Evolutionary conservation across 495 filamentous ascomycete genomes (phyloP).

Genomic region (Talaromyces borbonicus): DNA sequence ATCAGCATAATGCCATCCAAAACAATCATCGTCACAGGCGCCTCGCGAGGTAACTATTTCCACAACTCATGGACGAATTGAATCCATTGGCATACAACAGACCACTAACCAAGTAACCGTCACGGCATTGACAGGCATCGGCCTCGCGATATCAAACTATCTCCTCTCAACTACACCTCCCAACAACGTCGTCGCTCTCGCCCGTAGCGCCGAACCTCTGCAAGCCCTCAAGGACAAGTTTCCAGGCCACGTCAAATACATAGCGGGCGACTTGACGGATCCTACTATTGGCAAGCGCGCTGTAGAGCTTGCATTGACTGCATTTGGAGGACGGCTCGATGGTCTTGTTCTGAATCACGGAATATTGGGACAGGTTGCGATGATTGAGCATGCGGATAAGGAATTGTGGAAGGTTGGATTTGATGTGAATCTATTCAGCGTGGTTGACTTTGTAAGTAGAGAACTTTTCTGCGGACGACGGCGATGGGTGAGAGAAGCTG

Average conservation of each 20-base stretch:
- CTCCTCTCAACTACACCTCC: conserved; percentile 50
- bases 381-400: conserved; percentile 49
- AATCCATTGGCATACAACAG: conserved; percentile 4
- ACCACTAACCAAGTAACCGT: no score
- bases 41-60: conserved; percentile 43
- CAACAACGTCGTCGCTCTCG: conserved; percentile 67
- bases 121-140: conserved; percentile 56
- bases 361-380: conserved; percentile 65
- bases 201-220: conserved; percentile 58
- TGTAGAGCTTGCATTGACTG: conserved; percentile 49
- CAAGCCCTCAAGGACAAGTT: conserved; percentile 56
- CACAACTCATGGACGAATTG: background rate
- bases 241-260: conserved; percentile 53
- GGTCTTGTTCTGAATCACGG: conserved; percentile 85
- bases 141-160: conserved; percentile 63
- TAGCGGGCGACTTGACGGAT: conserved; percentile 70
- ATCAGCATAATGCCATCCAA: conserved; percentile 31
- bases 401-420: conserved; percentile 70
- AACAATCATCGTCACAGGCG: conserved; percentile 55
- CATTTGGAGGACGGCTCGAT: conserved; percentile 69
- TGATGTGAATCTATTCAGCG: conserved; percentile 76
- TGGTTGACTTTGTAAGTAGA: conserved; percentile 57
- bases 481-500: no score
- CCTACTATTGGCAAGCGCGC: conserved; percentile 49
- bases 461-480: background rate